A percentile compares a stretch with the other conserved stretches of the same genome.
Evolutionary conservation across 371 early-diverging fungal species (phyloP).

Genomic region (Apophysomyces variabilis): DNA sequence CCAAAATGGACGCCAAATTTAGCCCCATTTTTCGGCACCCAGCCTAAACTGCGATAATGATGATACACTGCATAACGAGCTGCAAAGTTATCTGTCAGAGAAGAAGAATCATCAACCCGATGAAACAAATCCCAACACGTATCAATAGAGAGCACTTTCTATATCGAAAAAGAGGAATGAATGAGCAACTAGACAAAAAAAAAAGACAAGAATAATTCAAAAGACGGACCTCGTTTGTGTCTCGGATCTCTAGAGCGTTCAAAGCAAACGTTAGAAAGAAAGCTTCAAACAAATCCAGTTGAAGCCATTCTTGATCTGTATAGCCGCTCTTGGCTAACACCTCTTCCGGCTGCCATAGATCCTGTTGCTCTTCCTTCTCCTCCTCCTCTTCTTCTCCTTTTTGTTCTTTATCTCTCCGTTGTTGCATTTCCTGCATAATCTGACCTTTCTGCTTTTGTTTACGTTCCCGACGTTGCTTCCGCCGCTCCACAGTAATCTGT

Average conservation of each 20-base stretch:
- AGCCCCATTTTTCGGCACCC: slow-evolving; percentile 82
- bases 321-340: slow-evolving; percentile 10
- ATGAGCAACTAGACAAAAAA: neutral
- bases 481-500: slow-evolving; percentile 51
- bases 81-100: slow-evolving; percentile 49
- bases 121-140: slow-evolving; percentile 18
- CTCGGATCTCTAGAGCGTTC: slow-evolving; percentile 51
- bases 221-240: slow-evolving; percentile 31
- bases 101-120: neutral
- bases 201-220: neutral
- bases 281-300: slow-evolving; percentile 69
- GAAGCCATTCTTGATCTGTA: slow-evolving; percentile 57
- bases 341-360: slow-evolving; percentile 15
- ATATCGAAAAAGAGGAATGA: neutral
- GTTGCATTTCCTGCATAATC: slow-evolving; percentile 39
- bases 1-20: slow-evolving; percentile 87
- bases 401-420: slow-evolving; percentile 34
- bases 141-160: slow-evolving; percentile 25
- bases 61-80: slow-evolving; percentile 80
- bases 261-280: slow-evolving; percentile 67
- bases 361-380: slow-evolving; percentile 12
- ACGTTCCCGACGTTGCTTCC: slow-evolving; percentile 46
- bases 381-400: slow-evolving; percentile 7
- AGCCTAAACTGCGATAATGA: slow-evolving; percentile 78
- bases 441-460: slow-evolving; percentile 3